phyloP scores from a whole-genome alignment of 345 rosid genomes.

The Acer yangbiense region DNA sequence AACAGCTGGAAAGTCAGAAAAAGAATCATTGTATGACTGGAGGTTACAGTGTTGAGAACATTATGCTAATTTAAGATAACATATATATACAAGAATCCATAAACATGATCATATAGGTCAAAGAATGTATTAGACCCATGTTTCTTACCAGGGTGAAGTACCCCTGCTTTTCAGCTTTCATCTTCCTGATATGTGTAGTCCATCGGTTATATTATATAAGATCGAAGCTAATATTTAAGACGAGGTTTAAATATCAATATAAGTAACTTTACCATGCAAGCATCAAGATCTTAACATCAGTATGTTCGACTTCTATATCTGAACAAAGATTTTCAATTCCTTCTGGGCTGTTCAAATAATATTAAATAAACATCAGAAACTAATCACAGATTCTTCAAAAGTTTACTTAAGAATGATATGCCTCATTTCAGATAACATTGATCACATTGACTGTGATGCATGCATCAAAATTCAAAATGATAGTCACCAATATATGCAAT shows the following conservation, averaged over 20 bases:
- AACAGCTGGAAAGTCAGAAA: background rate
- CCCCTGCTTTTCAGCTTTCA: conserved; percentile 96
- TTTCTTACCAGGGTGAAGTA: conserved; percentile 84
- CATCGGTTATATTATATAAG: conserved; percentile 18
- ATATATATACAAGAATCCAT: background rate
- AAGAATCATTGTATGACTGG: background rate
- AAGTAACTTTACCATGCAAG: conserved; percentile 80
- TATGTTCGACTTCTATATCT: conserved; percentile 81
- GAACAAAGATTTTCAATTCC: conserved; percentile 89
- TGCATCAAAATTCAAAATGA: background rate
- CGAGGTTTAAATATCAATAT: background rate
- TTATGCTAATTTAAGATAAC: background rate
- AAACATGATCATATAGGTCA: background rate
- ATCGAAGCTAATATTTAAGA: conserved; percentile 4
- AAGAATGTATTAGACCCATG: conserved; percentile 1
- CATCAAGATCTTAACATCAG: conserved; percentile 95
- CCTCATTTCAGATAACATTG: background rate
- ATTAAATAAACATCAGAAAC: conserved; percentile 21
- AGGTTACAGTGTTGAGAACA: background rate
- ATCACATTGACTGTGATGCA: background rate
- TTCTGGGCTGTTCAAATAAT: conserved; percentile 74
- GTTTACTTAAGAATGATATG: background rate
- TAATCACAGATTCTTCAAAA: conserved; percentile 14
- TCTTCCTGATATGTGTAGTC: conserved; percentile 60
- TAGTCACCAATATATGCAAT: background rate